Conservation (phyloP, 140 eudicot species). For the Bidens hawaiensis region DNA sequence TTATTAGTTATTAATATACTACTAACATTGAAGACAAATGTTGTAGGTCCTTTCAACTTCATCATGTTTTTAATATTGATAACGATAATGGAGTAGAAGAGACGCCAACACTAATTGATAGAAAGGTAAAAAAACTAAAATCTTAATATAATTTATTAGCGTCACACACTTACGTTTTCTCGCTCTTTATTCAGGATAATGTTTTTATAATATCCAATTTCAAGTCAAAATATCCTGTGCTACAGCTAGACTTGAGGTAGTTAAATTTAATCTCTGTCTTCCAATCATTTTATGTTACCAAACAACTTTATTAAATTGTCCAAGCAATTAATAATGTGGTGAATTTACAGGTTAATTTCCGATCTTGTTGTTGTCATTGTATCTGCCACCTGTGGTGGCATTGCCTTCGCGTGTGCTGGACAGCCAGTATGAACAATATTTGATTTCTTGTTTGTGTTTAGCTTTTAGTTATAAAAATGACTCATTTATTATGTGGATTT, state of each 20-base stretch:
- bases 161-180: constrained; percentile 7
- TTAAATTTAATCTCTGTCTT: not conserved
- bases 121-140: constrained; percentile 51
- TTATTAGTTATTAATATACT: constrained; percentile 1
- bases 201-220: constrained; percentile 93
- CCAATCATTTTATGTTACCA: constrained; percentile 1
- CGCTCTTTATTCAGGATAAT: constrained; percentile 62
- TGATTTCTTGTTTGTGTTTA: constrained; percentile 9
- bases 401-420: constrained; percentile 99
- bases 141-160: not conserved
- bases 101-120: constrained; percentile 84
- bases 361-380: constrained; percentile 98
- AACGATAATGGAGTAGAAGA: constrained; percentile 92
- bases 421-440: constrained; percentile 74
- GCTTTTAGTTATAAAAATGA: constrained; percentile 2
- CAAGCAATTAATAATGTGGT: constrained; percentile 7
- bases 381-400: constrained; percentile 99
- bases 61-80: constrained; percentile 88
- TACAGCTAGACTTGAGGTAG: constrained; percentile 93
- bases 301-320: not conserved
- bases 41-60: constrained; percentile 80
- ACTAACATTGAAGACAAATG: constrained; percentile 17
- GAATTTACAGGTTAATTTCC: constrained; percentile 70
- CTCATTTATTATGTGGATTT: constrained; percentile 9
- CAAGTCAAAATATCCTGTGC: constrained; percentile 90